Conservation (phyloP, 2,329 filamentous ascomycete genomes). For the Epicoccum nigrum region DNA sequence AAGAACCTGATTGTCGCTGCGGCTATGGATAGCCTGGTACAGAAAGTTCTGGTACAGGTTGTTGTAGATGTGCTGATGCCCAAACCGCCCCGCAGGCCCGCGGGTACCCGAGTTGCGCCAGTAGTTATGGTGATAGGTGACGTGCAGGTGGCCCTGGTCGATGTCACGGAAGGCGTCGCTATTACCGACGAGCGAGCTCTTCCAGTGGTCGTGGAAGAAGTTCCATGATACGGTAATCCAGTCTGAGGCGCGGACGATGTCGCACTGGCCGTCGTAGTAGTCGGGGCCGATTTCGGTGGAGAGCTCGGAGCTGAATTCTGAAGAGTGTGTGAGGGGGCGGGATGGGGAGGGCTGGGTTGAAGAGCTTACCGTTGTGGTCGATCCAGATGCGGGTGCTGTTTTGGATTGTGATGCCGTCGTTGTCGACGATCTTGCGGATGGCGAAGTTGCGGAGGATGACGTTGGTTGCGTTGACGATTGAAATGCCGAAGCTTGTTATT, state of each 20-base stretch:
- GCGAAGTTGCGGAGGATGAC: conserved; percentile 69
- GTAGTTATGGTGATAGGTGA: conserved; percentile 73
- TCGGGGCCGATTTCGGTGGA: conserved; percentile 64
- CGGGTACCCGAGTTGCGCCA: conserved; percentile 69
- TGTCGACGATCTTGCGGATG: conserved; percentile 63
- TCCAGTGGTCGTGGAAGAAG: conserved; percentile 65
- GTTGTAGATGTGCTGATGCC: conserved; percentile 68
- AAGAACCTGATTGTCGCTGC: conserved; percentile 53
- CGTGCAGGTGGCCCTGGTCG: conserved; percentile 65
- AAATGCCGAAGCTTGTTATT: conserved; percentile 56
- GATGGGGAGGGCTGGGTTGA: no score
- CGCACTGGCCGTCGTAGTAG: conserved; percentile 68
- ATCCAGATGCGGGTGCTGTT: conserved; percentile 64
- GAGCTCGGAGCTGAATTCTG: conserved; percentile 65
- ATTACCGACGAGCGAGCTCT: conserved; percentile 66
- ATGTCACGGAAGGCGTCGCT: conserved; percentile 62
- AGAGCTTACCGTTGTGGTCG: conserved; percentile 65
- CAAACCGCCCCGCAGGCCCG: conserved; percentile 68
- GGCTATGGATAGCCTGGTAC: conserved; percentile 52
- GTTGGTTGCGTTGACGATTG: conserved; percentile 60
- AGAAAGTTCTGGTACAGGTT: conserved; percentile 49
- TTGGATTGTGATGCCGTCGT: conserved; percentile 66
- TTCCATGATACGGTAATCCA: conserved; percentile 63
- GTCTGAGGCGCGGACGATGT: conserved; percentile 67
- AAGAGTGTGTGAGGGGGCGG: neutral